Conservation (phyloP, 1,139 yeast genomes). For the Candida dubliniensis region DNA sequence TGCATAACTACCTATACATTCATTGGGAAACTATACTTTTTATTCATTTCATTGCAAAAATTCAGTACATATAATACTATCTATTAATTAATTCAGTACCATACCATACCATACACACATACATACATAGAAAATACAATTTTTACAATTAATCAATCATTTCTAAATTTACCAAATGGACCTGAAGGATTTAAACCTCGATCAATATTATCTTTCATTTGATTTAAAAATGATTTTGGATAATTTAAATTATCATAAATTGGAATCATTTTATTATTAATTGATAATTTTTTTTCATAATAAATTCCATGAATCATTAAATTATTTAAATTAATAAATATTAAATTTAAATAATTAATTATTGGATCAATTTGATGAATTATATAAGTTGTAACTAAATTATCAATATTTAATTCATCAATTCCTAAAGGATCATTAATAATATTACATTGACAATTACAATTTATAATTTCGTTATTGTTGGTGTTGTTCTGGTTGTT, state of each 20-base stretch:
- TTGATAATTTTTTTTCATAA: conserved; percentile 21
- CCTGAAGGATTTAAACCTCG: conserved; percentile 15
- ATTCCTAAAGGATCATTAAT: conserved; percentile 26
- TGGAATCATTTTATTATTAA: conserved; percentile 20
- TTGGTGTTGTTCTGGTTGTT: no score
- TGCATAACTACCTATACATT: no score
- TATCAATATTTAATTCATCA: conserved; percentile 28
- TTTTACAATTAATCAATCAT: background rate
- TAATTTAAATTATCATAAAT: conserved; percentile 32
- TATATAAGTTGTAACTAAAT: conserved; percentile 36
- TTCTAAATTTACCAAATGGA: conserved; percentile 24
- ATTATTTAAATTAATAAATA: conserved; percentile 27
- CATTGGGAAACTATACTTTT: no score
- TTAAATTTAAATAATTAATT: conserved; percentile 24
- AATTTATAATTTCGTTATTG: no score
- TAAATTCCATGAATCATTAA: conserved; percentile 42
- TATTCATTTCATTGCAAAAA: no score
- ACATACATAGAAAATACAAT: background rate
- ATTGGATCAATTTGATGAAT: conserved; percentile 39
- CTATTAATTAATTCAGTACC: no score
- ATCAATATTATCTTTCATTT: conserved; percentile 12
- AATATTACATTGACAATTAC: conserved; percentile 26
- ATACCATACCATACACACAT: background rate
- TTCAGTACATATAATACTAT: no score
- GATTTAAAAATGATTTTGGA: conserved; percentile 21